Evolutionary conservation across 495 filamentous ascomycete species (phyloP).

Genomic region (Trichoderma reesei): DNA sequence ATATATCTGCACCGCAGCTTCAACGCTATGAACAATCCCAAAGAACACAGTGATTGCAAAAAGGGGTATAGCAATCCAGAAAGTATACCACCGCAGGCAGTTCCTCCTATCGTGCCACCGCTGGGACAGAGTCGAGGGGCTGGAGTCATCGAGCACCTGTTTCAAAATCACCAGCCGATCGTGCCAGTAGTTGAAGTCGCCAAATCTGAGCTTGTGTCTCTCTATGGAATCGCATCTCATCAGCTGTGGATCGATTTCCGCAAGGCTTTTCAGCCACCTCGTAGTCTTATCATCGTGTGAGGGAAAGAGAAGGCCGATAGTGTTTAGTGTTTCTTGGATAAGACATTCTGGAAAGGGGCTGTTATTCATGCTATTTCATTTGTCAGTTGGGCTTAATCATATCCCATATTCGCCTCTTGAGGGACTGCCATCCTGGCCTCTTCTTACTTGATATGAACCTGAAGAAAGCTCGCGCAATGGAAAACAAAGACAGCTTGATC

Average conservation of each 20-base stretch:
- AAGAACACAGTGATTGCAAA: slow-evolving; percentile 40
- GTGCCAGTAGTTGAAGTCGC: slow-evolving; percentile 39
- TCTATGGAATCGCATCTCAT: background rate
- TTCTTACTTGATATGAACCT: background rate
- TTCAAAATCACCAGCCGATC: slow-evolving; percentile 44
- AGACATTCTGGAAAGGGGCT: background rate
- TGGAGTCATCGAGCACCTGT: slow-evolving; percentile 40
- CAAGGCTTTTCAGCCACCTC: background rate
- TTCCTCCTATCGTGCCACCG: slow-evolving; percentile 45
- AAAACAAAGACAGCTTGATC: slow-evolving; percentile 34
- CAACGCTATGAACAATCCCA: slow-evolving; percentile 39
- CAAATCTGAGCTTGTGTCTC: slow-evolving; percentile 29
- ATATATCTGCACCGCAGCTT: slow-evolving; percentile 38
- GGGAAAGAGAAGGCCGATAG: background rate
- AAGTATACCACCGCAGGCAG: slow-evolving; percentile 43
- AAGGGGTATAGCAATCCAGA: slow-evolving; percentile 43
- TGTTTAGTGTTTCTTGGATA: background rate
- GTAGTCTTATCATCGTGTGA: background rate
- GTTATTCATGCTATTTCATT: background rate
- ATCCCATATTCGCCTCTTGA: background rate
- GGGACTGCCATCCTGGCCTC: background rate
- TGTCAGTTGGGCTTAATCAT: background rate
- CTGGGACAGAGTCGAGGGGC: slow-evolving; percentile 34
- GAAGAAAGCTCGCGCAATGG: slow-evolving; percentile 16
- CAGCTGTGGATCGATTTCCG: background rate